Evolutionary conservation across 2,329 filamentous ascomycete species (phyloP), one percentile per base, ranked within the genome.

Genomic region (Cryphonectria nitschkei): DNA sequence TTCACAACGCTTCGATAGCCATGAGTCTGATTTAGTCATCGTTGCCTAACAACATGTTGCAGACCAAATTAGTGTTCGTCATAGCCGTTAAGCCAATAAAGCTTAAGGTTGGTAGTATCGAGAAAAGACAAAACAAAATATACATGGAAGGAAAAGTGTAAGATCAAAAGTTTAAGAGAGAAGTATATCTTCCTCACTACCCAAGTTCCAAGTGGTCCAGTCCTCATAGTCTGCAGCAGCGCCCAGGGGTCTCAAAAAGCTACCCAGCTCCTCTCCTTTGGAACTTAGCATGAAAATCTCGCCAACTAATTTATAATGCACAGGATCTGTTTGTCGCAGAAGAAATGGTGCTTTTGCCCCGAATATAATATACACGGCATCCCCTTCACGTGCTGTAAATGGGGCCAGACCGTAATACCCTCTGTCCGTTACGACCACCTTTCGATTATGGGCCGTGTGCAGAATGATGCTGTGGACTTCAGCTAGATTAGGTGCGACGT

Each of bases 391-490:
- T 29, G 52, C 52, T 29, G 52, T 54, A 5, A 54, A 54, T 14
- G 54, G 65, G n/a, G 54, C 65, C 13, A 67, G 26, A 34, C 22
- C 65, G 26, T 58, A 67, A 19, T 67, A 67, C 7, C 65, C 65
- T 52, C 37, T 67, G 1, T 67, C 54, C 58, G 65, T 32, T 9
- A 32, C 22, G 19, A 67, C 14, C 54, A 67, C 26, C 46, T 46
- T 50, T 34, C 65, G 65, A 16, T 58, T 58, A 4, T 34, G 58
- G 26, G 22, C 37, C 22, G 41, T 32, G 11, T 37, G 19, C 16
- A 11, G 26, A 11, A 5, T 60, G 26, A 8, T 19, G 11, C 34
- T 37, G 26, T 58, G 41, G 16, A 29, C 58, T 43, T 67, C 34
- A n/a, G 52, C 46, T 34, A 26, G 32, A 7, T 46, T 37, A 7